phyloP scores from a whole-genome alignment of 805 yeast genomes.

The Cyberlindnera petersonii region DNA sequence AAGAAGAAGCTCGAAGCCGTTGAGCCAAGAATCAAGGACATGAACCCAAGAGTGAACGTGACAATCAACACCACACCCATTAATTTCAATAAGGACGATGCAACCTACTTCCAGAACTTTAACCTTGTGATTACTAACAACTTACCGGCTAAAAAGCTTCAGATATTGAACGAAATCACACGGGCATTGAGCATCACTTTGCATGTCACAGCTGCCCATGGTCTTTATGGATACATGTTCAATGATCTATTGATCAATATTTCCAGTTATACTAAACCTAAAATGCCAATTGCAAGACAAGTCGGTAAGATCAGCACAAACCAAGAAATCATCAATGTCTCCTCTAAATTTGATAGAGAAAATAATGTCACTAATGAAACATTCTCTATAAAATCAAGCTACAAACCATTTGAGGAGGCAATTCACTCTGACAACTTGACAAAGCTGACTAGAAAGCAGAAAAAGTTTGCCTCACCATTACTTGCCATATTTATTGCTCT shows the following conservation, averaged over 20 bases:
- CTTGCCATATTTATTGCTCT: slow-evolving; percentile 58
- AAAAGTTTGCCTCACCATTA: slow-evolving; percentile 50
- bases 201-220: slow-evolving; percentile 66
- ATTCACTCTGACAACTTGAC: slow-evolving; percentile 27
- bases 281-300: slow-evolving; percentile 44
- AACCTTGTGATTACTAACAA: slow-evolving; percentile 79
- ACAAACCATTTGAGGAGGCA: slow-evolving; percentile 34
- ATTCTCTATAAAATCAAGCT: slow-evolving; percentile 35
- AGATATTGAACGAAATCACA: slow-evolving; percentile 49
- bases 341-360: slow-evolving; percentile 30
- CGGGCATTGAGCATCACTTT: slow-evolving; percentile 59
- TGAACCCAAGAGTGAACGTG: slow-evolving; percentile 76
- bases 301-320: slow-evolving; percentile 45
- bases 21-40: slow-evolving; percentile 52
- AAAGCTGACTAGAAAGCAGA: slow-evolving; percentile 33
- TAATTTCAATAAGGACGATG: slow-evolving; percentile 16
- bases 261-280: slow-evolving; percentile 49
- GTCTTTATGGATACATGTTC: slow-evolving; percentile 78
- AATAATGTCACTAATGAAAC: slow-evolving; percentile 35
- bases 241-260: slow-evolving; percentile 70
- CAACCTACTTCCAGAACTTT: slow-evolving; percentile 47
- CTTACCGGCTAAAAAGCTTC: slow-evolving; percentile 37
- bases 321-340: slow-evolving; percentile 40
- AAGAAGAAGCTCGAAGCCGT: slow-evolving; percentile 51
- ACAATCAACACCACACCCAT: slow-evolving; percentile 35